Conservation (phyloP, 2,329 filamentous ascomycete species). For the Ascochyta koolunga region DNA sequence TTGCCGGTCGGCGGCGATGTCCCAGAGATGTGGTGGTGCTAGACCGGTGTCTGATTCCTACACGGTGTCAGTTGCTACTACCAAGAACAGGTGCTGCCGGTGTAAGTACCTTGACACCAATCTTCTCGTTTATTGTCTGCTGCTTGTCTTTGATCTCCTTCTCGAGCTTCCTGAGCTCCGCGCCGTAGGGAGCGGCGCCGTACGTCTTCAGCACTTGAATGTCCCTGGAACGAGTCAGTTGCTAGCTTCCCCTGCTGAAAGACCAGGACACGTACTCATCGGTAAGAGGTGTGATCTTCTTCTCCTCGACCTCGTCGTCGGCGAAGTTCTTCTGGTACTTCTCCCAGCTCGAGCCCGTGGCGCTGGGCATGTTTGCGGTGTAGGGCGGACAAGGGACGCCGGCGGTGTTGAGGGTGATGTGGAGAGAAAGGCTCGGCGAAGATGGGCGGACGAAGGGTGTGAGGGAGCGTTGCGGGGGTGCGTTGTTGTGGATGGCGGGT, state of each 20-base stretch:
- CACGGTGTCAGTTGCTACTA: slow-evolving; percentile 15
- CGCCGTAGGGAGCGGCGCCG: slow-evolving; percentile 93
- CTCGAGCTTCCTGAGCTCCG: slow-evolving; percentile 93
- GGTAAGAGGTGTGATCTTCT: slow-evolving; percentile 97
- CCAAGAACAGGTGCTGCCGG: not conserved
- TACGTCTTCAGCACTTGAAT: slow-evolving; percentile 99
- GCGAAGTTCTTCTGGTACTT: slow-evolving; percentile 98
- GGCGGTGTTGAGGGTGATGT: slow-evolving; percentile 4
- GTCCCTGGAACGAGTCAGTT: slow-evolving; percentile 68
- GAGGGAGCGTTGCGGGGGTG: not conserved
- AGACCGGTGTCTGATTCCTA: slow-evolving; percentile 98
- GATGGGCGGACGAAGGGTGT: not conserved
- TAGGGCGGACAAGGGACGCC: slow-evolving; percentile 11
- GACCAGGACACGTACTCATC: slow-evolving; percentile 75
- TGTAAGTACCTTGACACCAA: slow-evolving; percentile 59
- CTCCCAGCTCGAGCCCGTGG: slow-evolving; percentile 94
- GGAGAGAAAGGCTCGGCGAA: not conserved
- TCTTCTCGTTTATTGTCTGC: slow-evolving; percentile 98
- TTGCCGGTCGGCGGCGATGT: slow-evolving; percentile 95
- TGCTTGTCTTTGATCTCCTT: slow-evolving; percentile 99
- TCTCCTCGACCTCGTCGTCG: slow-evolving; percentile 97
- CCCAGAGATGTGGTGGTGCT: slow-evolving; percentile 97
- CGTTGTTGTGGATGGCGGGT: slow-evolving; percentile 13
- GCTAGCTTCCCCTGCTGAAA: slow-evolving; percentile 2
- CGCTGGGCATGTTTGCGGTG: slow-evolving; percentile 76